phyloP scores from a whole-genome alignment of 2,329 filamentous ascomycete species.

The Penicillium hesseltinei region DNA sequence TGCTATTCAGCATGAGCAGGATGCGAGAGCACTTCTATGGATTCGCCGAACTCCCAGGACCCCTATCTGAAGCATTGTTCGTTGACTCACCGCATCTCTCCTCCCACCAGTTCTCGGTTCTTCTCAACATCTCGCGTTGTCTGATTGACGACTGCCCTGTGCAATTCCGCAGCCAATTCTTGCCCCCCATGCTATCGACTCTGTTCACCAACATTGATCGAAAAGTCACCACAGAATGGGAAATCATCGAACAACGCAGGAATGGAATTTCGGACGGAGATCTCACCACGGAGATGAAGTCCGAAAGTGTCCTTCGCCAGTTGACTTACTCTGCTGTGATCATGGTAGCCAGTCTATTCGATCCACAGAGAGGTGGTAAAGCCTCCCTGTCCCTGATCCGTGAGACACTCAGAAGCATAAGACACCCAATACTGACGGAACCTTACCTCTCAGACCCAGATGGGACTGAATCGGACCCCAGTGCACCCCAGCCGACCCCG shows the following conservation, averaged over 20 bases:
- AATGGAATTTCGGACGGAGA: conserved; percentile 69
- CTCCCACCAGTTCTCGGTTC: conserved; percentile 88
- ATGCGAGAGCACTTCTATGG: conserved; percentile 87
- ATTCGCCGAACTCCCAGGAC: conserved; percentile 76
- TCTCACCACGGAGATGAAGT: conserved; percentile 94
- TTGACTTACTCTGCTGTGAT: conserved; percentile 89
- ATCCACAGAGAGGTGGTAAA: conserved; percentile 65
- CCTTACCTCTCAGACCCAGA: conserved; percentile 33
- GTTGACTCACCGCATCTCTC: conserved; percentile 78
- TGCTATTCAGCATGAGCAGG: conserved; percentile 88
- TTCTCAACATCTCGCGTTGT: conserved; percentile 83
- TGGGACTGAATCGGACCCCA: conserved; percentile 34
- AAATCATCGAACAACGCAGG: conserved; percentile 61
- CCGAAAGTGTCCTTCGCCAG: conserved; percentile 90
- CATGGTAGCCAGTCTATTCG: conserved; percentile 85
- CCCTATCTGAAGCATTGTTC: conserved; percentile 81
- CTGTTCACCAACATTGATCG: conserved; percentile 83
- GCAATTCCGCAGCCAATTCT: conserved; percentile 71
- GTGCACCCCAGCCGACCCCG: conserved; percentile 34
- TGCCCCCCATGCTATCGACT: conserved; percentile 77
- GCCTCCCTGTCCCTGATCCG: background rate
- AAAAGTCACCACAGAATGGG: conserved; percentile 88
- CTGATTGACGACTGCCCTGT: conserved; percentile 90
- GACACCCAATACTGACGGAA: conserved; percentile 3
- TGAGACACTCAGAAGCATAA: background rate